Conservation (phyloP, 2,329 filamentous ascomycete species). For the Leptographium wingfieldii region DNA sequence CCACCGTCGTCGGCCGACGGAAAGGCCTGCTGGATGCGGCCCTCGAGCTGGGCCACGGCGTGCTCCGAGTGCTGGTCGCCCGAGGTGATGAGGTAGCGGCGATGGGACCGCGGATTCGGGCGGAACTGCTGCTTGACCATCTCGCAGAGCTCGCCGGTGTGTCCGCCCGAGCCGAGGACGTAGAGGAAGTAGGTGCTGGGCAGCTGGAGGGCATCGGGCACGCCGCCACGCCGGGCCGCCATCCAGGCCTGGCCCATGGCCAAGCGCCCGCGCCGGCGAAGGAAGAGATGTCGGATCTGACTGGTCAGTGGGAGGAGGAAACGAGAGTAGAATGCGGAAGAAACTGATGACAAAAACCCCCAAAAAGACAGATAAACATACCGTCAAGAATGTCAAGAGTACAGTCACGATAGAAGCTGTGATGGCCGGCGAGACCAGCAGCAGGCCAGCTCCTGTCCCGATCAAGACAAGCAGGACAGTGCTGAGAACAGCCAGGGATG, state of each 20-base stretch:
- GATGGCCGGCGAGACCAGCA: background rate
- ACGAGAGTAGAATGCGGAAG: background rate
- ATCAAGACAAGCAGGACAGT: background rate
- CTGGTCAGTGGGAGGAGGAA: background rate
- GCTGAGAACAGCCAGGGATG: background rate
- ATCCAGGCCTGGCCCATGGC: slow-evolving; percentile 7
- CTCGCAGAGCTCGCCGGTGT: slow-evolving; percentile 88
- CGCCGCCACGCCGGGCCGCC: slow-evolving; percentile 2
- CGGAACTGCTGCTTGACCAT: slow-evolving; percentile 55
- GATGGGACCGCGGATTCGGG: slow-evolving; percentile 40
- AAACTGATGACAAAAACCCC: no score
- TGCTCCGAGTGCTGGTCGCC: slow-evolving; percentile 62
- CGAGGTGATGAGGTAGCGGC: slow-evolving; percentile 70
- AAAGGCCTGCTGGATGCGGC: slow-evolving; percentile 23
- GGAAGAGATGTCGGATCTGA: slow-evolving; percentile 6
- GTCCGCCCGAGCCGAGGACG: slow-evolving; percentile 83
- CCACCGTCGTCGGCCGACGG: slow-evolving; percentile 12
- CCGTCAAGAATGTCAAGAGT: background rate
- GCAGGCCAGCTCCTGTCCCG: background rate
- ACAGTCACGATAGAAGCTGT: background rate
- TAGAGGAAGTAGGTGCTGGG: slow-evolving; percentile 50
- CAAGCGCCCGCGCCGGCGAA: background rate
- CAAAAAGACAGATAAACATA: background rate
- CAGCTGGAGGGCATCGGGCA: slow-evolving; percentile 9
- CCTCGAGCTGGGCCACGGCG: slow-evolving; percentile 53